Percentiles rank a stretch among this genome's conserved stretches.
These are phyloP conservation scores for Eurotiales sp. DNA, from an alignment of 2,329 filamentous ascomycete genomes.

Conservation along the genomic window DNA sequence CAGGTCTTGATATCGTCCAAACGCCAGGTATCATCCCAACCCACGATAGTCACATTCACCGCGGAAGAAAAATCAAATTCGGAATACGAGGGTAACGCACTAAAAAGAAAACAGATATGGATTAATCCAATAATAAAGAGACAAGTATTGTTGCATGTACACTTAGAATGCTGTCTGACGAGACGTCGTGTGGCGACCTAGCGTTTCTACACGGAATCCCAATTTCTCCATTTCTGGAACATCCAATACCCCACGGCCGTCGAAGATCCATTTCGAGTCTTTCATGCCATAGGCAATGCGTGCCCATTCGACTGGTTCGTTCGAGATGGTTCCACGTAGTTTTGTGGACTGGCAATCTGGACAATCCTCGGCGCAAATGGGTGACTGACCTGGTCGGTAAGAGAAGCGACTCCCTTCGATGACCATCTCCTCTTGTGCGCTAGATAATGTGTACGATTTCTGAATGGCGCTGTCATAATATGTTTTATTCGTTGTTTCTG, in stretches of 20 bases:
- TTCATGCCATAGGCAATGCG: slow-evolving; percentile 44
- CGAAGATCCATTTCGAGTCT: slow-evolving; percentile 49
- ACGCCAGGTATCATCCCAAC: slow-evolving; percentile 16
- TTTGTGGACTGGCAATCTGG: slow-evolving; percentile 23
- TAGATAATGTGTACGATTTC: too few species aligned
- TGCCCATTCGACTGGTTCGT: slow-evolving; percentile 42
- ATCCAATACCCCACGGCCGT: slow-evolving; percentile 41
- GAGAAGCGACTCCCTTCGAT: slow-evolving; percentile 15
- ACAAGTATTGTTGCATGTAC: slow-evolving; percentile 8
- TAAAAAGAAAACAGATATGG: not conserved
- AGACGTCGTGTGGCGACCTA: slow-evolving; percentile 15
- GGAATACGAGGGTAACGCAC: not conserved
- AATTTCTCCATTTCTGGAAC: slow-evolving; percentile 30
- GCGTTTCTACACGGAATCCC: slow-evolving; percentile 32
- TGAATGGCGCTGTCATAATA: not conserved
- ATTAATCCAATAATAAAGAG: slow-evolving; percentile 9
- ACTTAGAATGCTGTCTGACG: slow-evolving; percentile 8
- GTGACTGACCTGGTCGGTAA: slow-evolving; percentile 22
- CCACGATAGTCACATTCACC: not conserved
- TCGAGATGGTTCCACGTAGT: slow-evolving; percentile 16
- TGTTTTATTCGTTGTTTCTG: not conserved
- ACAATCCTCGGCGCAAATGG: slow-evolving; percentile 25
- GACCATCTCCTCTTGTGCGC: slow-evolving; percentile 7
- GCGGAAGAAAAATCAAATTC: not conserved
- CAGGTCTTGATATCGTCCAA: not conserved